Evolutionary conservation across 1,139 yeast genomes (phyloP), one percentile per base, ranked within the genome.

Genomic region (Saccharomyces uvarum): DNA sequence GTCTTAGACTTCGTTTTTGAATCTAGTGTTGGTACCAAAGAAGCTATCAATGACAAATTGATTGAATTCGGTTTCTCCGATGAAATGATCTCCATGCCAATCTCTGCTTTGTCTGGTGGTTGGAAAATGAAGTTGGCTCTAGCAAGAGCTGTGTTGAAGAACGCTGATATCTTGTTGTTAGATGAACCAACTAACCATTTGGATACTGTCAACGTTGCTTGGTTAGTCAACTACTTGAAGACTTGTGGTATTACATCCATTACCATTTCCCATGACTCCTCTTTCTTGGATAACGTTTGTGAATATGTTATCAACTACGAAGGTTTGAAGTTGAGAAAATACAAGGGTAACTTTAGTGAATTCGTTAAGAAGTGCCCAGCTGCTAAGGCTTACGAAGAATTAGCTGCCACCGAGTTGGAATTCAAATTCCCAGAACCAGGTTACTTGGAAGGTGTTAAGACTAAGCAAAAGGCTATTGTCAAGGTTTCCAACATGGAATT

Each of bases 111-210:
- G 70, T 91, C 98, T 72, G 99, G 99, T 86, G 99, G 99, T 84
- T 93, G 99, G 99, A 93, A 93, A 85, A 93, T 93, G 99, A 93
- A 93, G 82, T 85, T 93, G 77, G 99, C 97, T 74, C 84, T 93
- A 73, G 98, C 98, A 69, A 88, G 97, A 81, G 99, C 99, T 73
- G 97, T 93, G 75, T 87, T 93, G 80, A 88, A 88, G 83, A 90
- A 90, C 79, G 98, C 98, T 70, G 98, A 93, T 79, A 93, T 93
- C 74, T 83, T 93, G 77, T 83, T 93, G 77, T 85, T 93, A 76
- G 99, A 93, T 83, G 99, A 93, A 83, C 99, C 99, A 81, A 93
- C 99, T 75, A 93, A 93, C 86, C 99, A 93, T 82, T 88, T 93
- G 86, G 99, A 93, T 81, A 91, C 96, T 71, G 96, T 89, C 70